These are phyloP conservation scores for Yarrowia phangngaensis DNA, from an alignment of 805 yeast genomes.

Conservation along the genomic window DNA sequence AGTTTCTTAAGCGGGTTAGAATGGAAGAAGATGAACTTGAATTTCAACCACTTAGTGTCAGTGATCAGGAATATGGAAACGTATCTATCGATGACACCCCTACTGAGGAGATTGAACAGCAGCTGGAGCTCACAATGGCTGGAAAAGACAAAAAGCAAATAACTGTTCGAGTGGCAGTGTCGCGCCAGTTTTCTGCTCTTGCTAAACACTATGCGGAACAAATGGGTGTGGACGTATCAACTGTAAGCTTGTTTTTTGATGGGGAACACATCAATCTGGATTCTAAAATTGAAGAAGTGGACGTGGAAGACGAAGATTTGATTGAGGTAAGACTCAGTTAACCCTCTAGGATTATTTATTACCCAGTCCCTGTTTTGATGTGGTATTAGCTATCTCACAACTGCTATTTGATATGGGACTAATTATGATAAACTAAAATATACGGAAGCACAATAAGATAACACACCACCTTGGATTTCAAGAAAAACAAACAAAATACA, in stretches of 20 bases:
- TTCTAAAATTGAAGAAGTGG: background rate
- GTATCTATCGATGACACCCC: too few species aligned
- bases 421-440: too few species aligned
- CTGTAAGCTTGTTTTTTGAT: constrained; percentile 7
- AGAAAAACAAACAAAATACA: background rate
- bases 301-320: constrained; percentile 18
- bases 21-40: background rate
- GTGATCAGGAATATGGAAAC: too few species aligned
- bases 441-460: too few species aligned
- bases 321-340: constrained; percentile 15
- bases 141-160: constrained; percentile 4
- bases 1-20: background rate
- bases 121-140: constrained; percentile 4
- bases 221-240: background rate
- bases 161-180: background rate
- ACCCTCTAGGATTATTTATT: too few species aligned
- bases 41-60: too few species aligned
- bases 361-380: too few species aligned
- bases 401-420: too few species aligned
- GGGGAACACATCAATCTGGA: constrained; percentile 3
- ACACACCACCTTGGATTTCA: too few species aligned
- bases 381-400: too few species aligned
- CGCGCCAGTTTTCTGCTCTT: background rate
- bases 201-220: constrained; percentile 11
- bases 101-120: too few species aligned